Percentiles rank a stretch among this genome's conserved stretches.
phyloP scores from a whole-genome alignment of 345 rosid species.

The Reutealis trisperma region DNA sequence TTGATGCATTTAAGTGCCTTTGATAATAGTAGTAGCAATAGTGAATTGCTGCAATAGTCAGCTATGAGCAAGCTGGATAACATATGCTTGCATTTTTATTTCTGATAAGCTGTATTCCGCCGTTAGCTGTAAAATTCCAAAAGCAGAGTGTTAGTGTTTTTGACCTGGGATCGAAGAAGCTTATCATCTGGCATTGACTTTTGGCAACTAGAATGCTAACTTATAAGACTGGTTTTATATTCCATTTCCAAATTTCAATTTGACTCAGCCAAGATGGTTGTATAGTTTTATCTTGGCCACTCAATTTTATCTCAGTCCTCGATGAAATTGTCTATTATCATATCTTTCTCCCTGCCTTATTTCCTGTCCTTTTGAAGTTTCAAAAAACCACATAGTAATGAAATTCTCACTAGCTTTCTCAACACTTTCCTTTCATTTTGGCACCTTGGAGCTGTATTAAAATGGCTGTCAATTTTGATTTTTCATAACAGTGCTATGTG shows the following conservation, averaged over 20 bases:
- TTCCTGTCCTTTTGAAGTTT: neutral
- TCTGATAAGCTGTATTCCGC: neutral
- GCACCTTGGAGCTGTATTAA: neutral
- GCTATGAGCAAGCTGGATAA: too few species aligned
- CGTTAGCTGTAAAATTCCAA: neutral
- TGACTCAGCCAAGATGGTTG: neutral
- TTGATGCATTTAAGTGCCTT: neutral
- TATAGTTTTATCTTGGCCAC: neutral
- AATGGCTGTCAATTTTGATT: constrained; percentile 15
- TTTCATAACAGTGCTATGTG: neutral
- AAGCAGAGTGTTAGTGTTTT: neutral
- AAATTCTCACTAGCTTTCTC: neutral
- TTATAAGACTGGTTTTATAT: neutral
- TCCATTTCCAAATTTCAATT: neutral
- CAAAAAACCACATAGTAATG: neutral
- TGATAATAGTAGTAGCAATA: neutral
- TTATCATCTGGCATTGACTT: neutral
- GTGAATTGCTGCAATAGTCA: neutral
- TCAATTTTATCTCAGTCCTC: constrained; percentile 1
- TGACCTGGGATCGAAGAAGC: neutral
- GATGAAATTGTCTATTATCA: neutral
- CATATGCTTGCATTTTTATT: neutral
- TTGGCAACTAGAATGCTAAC: neutral
- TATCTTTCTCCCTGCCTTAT: neutral
- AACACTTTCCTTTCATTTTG: constrained; percentile 2